Evolutionary conservation across 768 basidiomycete genomes (phyloP).

Genomic region (Myochromella boudieri): DNA sequence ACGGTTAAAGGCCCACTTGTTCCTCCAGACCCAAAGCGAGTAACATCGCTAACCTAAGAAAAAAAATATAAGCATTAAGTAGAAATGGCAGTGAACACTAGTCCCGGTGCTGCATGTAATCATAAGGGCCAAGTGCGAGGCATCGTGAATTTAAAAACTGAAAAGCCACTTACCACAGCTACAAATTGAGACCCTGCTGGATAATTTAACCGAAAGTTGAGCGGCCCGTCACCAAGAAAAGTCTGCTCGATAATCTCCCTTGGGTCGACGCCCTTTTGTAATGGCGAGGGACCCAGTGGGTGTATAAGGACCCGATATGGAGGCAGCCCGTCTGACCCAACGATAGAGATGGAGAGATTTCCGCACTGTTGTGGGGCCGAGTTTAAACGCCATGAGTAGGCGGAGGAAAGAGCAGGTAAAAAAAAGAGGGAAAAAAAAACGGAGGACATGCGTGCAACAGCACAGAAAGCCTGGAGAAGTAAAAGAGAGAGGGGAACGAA

Average conservation of each 20-base stretch:
- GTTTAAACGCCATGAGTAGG: slow-evolving; percentile 48
- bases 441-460: slow-evolving; percentile 14
- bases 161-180: slow-evolving; percentile 57
- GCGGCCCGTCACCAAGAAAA: slow-evolving; percentile 42
- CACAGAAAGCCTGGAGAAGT: background rate
- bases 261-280: slow-evolving; percentile 62
- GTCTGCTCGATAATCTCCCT: slow-evolving; percentile 56
- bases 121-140: too few species aligned
- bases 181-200: slow-evolving; percentile 74
- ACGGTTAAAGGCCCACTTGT: slow-evolving; percentile 70
- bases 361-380: slow-evolving; percentile 62
- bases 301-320: slow-evolving; percentile 70
- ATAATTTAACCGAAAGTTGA: slow-evolving; percentile 60
- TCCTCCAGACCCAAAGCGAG: slow-evolving; percentile 70
- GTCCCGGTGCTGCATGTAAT: too few species aligned
- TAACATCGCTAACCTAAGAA: slow-evolving; percentile 56
- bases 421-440: slow-evolving; percentile 23
- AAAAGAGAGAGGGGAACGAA: background rate
- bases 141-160: background rate
- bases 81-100: too few species aligned
- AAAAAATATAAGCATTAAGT: background rate
- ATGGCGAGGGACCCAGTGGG: slow-evolving; percentile 63
- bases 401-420: slow-evolving; percentile 28
- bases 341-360: slow-evolving; percentile 57
- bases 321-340: slow-evolving; percentile 55